Evolutionary conservation across 176 grass and related monocot species (phyloP), one percentile per base, ranked within the genome.

Genomic region (Alloteropsis semialata): DNA sequence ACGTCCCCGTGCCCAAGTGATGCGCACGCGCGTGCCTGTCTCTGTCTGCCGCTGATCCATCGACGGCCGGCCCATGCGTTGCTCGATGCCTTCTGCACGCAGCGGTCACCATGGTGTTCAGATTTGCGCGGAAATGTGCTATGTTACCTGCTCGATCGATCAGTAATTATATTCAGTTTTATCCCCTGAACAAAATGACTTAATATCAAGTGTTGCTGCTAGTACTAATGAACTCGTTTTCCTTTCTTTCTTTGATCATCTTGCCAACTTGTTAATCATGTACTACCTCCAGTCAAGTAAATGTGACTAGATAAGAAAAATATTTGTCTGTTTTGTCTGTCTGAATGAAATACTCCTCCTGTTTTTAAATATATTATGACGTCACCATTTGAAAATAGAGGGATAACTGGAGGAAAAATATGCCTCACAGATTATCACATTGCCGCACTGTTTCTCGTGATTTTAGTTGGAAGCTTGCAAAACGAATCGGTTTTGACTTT

Each of bases 1-100:
- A 66, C 56, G 83, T 82, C 4, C 88, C 92, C 39, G 60, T 17
- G 79, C 73, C 66, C 65, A 46, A 73, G 79, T 86, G 78, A 85
- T 21, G 21, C 1, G 30, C 8, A 5, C 19, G 71, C 11, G 28
- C 44, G 25, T 51, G 32, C 4, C 15, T 7, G 8, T n/a, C n/a
- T n/a, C 65, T n/a, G 46, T 3, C 18, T 3, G 15, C 48, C 2
- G 15, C 48, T 0, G 8, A 33, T 5, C 28, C 15, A 51, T 33
- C 28, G 28, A 72, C 5, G 14, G 68, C 29, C 8, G 9, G 77
- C 25, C 15, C 43, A 33, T 50, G 61, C 59, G 63, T 55, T 72
- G 57, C 76, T 48, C 25, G 33, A 4, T 14, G 39, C 49, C 48
- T 10, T 10, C 63, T 12, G 4, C 15, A 2, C 16, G n/a, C 41